phyloP scores from a whole-genome alignment of 306 rosid genomes.

The Geum urbanum region DNA sequence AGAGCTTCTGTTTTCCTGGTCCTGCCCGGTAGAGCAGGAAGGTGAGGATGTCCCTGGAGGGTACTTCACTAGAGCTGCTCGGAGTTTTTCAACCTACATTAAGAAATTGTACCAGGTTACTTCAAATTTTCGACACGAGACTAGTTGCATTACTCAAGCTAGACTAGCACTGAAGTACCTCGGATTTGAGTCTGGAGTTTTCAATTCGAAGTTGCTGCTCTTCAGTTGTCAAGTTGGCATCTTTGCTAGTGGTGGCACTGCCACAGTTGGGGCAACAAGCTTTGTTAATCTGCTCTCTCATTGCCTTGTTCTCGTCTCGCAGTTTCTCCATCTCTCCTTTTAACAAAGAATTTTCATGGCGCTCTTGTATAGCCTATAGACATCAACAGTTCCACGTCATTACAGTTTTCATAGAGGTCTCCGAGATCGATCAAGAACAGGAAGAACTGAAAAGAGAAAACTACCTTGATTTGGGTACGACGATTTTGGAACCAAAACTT shows the following conservation, averaged over 20 bases:
- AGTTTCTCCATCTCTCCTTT: constrained; percentile 86
- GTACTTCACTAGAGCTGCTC: constrained; percentile 50
- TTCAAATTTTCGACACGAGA: not conserved
- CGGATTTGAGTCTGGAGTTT: constrained; percentile 90
- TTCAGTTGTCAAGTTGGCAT: constrained; percentile 56
- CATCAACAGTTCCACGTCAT: not conserved
- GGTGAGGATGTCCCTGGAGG: constrained; percentile 57
- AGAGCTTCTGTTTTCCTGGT: constrained; percentile 70
- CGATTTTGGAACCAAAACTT: constrained; percentile 99
- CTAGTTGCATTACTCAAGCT: not conserved
- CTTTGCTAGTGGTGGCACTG: constrained; percentile 48
- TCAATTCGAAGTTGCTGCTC: constrained; percentile 87
- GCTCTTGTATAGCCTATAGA: constrained; percentile 86
- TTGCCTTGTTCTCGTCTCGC: constrained; percentile 64
- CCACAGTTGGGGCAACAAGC: constrained; percentile 93
- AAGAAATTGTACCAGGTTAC: not conserved
- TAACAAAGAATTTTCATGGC: constrained; percentile 82
- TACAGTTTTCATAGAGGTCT: not conserved
- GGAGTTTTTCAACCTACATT: constrained; percentile 69
- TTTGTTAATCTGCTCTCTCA: constrained; percentile 65
- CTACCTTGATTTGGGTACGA: constrained; percentile 95
- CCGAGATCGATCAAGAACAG: not conserved
- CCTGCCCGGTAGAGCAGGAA: constrained; percentile 63
- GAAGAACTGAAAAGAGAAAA: not conserved
- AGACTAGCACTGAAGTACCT: constrained; percentile 35